Percentiles rank a stretch among this genome's conserved stretches.
Conservation (phyloP, 305 asterid genomes). For the Plantago rigida region DNA sequence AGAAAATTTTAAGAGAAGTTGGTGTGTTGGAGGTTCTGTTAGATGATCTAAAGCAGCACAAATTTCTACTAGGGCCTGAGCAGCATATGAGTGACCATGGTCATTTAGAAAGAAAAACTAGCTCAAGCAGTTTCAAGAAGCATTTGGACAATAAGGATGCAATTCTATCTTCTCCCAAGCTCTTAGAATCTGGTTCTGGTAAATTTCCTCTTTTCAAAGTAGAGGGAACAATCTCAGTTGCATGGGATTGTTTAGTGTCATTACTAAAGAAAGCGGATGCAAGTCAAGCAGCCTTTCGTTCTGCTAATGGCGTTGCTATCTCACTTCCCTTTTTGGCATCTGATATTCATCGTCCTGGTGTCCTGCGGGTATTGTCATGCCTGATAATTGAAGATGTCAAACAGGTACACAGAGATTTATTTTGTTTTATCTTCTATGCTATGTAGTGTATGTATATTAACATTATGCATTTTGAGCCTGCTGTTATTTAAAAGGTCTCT, state of each 20-base stretch:
- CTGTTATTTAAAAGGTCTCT: conserved; percentile 15
- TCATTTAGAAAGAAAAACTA: conserved; percentile 52
- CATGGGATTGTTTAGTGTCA: conserved; percentile 93
- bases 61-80: conserved; percentile 63
- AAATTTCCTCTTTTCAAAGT: conserved; percentile 68
- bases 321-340: conserved; percentile 84
- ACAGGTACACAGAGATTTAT: conserved; percentile 44
- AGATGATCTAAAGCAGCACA: conserved; percentile 94
- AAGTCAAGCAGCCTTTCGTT: conserved; percentile 76
- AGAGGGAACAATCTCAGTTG: conserved; percentile 60
- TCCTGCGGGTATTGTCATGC: conserved; percentile 80
- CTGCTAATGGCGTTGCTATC: conserved; percentile 64
- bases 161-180: conserved; percentile 87
- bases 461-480: background rate
- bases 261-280: conserved; percentile 83
- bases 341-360: conserved; percentile 82
- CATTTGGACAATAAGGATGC: conserved; percentile 72
- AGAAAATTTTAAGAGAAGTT: conserved; percentile 62
- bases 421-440: background rate
- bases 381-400: conserved; percentile 79
- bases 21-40: conserved; percentile 89
- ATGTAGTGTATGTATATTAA: background rate
- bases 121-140: conserved; percentile 70
- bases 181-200: conserved; percentile 78
- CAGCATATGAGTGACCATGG: conserved; percentile 43